Evolutionary conservation across 2,329 filamentous ascomycete genomes (phyloP), one percentile per base, ranked within the genome.

Genomic region (Aspergillus brasiliensis): DNA sequence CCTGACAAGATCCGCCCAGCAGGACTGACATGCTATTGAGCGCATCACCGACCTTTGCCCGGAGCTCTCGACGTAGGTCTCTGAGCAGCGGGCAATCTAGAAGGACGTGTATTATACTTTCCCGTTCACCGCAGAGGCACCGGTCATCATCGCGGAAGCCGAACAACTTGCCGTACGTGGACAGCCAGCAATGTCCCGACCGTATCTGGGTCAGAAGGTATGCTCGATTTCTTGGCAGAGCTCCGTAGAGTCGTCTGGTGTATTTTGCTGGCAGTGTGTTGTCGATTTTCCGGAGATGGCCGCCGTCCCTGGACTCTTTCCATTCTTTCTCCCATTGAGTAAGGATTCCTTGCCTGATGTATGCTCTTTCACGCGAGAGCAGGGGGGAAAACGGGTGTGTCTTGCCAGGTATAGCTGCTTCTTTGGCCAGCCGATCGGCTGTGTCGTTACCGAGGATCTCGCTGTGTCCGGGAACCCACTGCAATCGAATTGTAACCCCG

Each of bases 121-220:
- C 19, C 65, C 53, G 60, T 21, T 57, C 61, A 13, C 68, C 63
- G 51, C 60, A 68, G 48, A 60, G 59, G 56, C 65, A 67, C 23
- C 56, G 51, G 34, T 67, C 60, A 17, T 57, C 52, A 1, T 62
- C 53, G 17, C 25, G n/a, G 46, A 62, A 67, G 21, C 62, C 47
- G 8, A 58, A 34, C 10, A 25, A 28, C 56, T 63, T 67, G 4
- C n/a, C 40, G 53, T 64, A 60, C 34, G 53, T 64, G n/a, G 60
- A 62, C 42, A 71, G 56, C 68, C 63, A 69, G 23, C 54, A 66
- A 47, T 69, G 62, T 38, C 65, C 65, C 15, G 63, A 67, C 28
- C 65, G 64, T 19, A 69, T 56, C 58, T 69, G 63, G 8, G 56
- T 65, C 5, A 68, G 53, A 7, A 69, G 51, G 37, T 68, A 68